Conservation (phyloP, 441 rosid species). For the Theobroma grandiflorum region DNA sequence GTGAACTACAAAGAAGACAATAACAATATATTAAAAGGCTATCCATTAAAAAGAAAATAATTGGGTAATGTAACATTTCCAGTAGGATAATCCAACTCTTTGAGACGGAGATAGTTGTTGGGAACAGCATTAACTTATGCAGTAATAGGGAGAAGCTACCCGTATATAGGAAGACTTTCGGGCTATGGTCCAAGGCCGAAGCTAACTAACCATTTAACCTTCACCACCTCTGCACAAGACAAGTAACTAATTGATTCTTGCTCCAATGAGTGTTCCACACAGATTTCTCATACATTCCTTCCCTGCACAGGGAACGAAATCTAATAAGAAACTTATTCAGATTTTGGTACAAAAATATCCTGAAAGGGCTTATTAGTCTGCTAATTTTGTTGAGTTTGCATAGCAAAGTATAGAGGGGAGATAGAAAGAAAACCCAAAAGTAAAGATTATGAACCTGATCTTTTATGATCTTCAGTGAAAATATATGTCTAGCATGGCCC, state of each 20-base stretch:
- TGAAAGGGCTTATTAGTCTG: background rate
- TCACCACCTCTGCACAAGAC: background rate
- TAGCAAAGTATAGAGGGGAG: too few species aligned
- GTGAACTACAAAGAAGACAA: too few species aligned
- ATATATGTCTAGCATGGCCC: background rate
- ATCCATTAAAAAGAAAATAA: too few species aligned
- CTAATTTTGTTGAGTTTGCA: too few species aligned
- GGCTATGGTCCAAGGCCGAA: constrained; percentile 23
- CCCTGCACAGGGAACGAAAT: background rate
- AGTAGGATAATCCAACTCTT: too few species aligned
- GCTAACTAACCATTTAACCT: background rate
- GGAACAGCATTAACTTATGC: background rate
- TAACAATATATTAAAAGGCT: too few species aligned
- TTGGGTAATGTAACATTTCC: too few species aligned
- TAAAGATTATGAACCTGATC: background rate
- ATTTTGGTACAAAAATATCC: background rate
- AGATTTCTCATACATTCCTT: background rate
- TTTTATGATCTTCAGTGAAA: background rate
- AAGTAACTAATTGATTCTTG: background rate
- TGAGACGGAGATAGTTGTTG: too few species aligned
- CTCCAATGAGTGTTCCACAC: constrained; percentile 29
- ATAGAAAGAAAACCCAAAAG: too few species aligned
- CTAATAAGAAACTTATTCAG: background rate
- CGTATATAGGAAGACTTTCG: background rate
- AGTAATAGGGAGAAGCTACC: background rate